Base-by-base conservation (phyloP, 306 rosid genomes). In the Boehmeria nivea region DNA sequence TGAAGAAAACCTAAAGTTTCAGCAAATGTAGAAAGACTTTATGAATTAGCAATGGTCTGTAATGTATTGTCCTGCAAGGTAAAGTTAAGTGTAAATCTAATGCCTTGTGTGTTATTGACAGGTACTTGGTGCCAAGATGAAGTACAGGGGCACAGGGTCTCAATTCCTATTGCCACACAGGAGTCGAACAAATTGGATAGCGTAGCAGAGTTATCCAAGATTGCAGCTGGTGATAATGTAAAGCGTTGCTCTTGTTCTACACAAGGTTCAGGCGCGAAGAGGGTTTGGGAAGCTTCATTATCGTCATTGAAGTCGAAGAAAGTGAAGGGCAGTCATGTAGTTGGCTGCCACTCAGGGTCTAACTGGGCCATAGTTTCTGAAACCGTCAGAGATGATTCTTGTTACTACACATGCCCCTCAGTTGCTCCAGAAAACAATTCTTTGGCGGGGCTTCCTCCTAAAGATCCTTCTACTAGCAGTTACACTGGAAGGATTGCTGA, bases 301-400 rank as follows among this genome's bases (percentile, higher is more conserved):
- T 86, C 97, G 64, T 89, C 97, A 22, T 61, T 89, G 76, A 86
- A 89, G 76, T 89, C 95, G 20, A 89, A 89, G 67, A 86, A 83
- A 72, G 86, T 86, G 65, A 89, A 83, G 64, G 97, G 95, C 57
- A 71, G 93, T 72, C 83, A 79, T 64, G 42, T 67, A 51, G 63
- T 60, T 69, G 85, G 72, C 72, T 63, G 69, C 63, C 66, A 19
- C 47, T 54, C 69, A 18, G 76, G 72, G 59, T 74, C 71, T 64
- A 76, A 57, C 68, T 63, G 66, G 55, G 76, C 42, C 69, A 59
- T 69, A 46, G 69, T 40, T 54, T 60, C 73, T 26, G 71, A 75
- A 68, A 71, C 50, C 64, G 73, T 62, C 45, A 58, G 56, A 71
- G 37, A 50, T 42, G 54, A 48, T 69, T 73, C 77, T 67, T 79